Evolutionary conservation across 2,329 filamentous ascomycete species (phyloP).

Genomic region (Trichoderma atrobrunneum): DNA sequence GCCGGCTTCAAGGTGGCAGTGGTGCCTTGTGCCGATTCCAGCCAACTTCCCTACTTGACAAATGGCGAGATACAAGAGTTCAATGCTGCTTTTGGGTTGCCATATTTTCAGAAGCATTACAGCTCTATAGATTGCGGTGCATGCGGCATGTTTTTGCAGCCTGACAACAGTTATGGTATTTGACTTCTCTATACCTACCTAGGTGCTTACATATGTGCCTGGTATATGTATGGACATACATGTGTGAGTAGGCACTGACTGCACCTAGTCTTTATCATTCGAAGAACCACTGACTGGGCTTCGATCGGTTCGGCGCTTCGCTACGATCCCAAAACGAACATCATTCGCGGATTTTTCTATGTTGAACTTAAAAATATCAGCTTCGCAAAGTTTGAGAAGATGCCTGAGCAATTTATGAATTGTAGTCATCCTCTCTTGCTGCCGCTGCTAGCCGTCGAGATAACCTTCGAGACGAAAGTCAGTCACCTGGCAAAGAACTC

Average conservation of each 20-base stretch:
- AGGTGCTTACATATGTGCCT: too few relatives aligned
- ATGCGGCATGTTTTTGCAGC: neutral
- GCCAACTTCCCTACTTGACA: neutral
- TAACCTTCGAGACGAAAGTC: too few relatives aligned
- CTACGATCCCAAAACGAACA: neutral
- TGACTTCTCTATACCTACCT: neutral
- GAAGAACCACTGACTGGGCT: neutral
- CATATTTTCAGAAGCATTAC: neutral
- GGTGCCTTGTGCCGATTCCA: neutral
- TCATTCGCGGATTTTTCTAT: neutral
- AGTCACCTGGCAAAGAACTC: accelerated
- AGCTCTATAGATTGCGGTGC: neutral
- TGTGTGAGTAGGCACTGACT: neutral
- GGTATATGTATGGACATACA: too few relatives aligned
- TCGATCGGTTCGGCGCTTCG: neutral
- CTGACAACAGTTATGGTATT: neutral
- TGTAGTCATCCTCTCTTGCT: neutral
- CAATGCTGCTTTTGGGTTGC: neutral
- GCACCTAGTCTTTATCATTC: neutral
- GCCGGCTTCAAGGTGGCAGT: neutral
- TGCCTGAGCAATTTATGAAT: neutral
- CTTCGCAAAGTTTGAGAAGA: neutral
- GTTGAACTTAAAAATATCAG: accelerated
- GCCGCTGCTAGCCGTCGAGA: neutral
- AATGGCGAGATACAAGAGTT: neutral